Percentiles rank a stretch among this genome's conserved stretches.
Conservation (phyloP, 2,329 filamentous ascomycete genomes). For the Cyphellophora europaea region DNA sequence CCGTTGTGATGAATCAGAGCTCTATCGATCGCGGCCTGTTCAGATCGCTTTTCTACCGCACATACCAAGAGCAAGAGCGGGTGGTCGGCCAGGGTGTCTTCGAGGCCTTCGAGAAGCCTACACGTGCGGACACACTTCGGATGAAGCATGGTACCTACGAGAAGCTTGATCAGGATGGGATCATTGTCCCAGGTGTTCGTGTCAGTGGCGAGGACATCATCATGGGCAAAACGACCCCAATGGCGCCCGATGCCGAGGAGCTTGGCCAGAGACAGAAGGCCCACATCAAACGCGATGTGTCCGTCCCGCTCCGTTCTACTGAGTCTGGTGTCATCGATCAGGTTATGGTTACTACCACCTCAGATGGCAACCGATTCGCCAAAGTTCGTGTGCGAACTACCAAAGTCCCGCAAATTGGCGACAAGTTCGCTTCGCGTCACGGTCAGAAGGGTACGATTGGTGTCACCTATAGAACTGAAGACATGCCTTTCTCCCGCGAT, state of each 20-base stretch:
- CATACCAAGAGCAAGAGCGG: constrained; percentile 96
- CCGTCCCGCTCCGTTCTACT: constrained; percentile 85
- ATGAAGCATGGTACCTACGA: constrained; percentile 87
- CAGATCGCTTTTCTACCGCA: constrained; percentile 94
- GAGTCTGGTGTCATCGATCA: constrained; percentile 95
- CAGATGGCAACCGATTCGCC: constrained; percentile 88
- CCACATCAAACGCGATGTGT: constrained; percentile 91
- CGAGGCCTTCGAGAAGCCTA: constrained; percentile 93
- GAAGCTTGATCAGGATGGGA: constrained; percentile 93
- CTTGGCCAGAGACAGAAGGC: constrained; percentile 82
- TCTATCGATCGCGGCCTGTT: constrained; percentile 96
- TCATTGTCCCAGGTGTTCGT: constrained; percentile 85
- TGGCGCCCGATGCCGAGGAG: constrained; percentile 86
- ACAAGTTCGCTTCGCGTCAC: constrained; percentile 98
- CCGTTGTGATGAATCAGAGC: constrained; percentile 99
- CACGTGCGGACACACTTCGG: constrained; percentile 74
- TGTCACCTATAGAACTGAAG: constrained; percentile 94
- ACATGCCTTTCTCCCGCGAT: constrained; percentile 95
- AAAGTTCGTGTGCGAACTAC: constrained; percentile 97
- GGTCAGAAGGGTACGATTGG: constrained; percentile 98
- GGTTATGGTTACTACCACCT: constrained; percentile 87
- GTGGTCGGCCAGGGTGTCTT: constrained; percentile 86
- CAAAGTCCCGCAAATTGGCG: constrained; percentile 95
- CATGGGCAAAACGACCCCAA: constrained; percentile 95
- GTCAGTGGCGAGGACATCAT: constrained; percentile 98